phyloP scores from a whole-genome alignment of 345 rosid genomes.

The Brassica carinata region DNA sequence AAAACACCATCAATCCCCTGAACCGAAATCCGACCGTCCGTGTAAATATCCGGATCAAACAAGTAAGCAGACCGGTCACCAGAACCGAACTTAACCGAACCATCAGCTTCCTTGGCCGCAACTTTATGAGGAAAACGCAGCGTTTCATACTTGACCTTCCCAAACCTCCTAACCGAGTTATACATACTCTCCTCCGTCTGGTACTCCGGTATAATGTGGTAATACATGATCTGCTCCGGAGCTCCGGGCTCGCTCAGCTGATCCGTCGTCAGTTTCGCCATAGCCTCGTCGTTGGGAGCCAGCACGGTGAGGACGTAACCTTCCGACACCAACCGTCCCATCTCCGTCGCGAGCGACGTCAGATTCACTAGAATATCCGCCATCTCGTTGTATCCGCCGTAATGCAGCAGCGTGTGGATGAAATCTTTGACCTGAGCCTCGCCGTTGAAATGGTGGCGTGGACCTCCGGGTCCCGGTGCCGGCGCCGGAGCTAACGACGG shows the following conservation, averaged over 20 bases:
- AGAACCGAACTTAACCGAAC: constrained; percentile 87
- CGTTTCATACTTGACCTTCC: constrained; percentile 70
- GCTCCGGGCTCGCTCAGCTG: constrained; percentile 82
- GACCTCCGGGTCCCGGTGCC: constrained; percentile 84
- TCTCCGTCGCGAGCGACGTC: constrained; percentile 71
- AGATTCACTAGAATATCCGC: constrained; percentile 75
- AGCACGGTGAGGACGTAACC: constrained; percentile 75
- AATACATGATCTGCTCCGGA: constrained; percentile 75
- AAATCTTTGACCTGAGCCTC: constrained; percentile 75
- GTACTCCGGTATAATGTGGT: constrained; percentile 78
- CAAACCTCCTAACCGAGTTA: constrained; percentile 73
- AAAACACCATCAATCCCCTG: constrained; percentile 83
- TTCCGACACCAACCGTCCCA: constrained; percentile 75
- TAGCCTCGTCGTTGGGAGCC: constrained; percentile 85
- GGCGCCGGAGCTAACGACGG: constrained; percentile 82
- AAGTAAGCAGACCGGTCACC: constrained; percentile 78
- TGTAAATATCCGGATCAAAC: constrained; percentile 90
- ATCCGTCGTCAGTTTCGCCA: constrained; percentile 75
- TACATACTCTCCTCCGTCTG: constrained; percentile 90
- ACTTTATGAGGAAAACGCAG: constrained; percentile 75
- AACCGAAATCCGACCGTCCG: constrained; percentile 80
- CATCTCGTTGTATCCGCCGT: constrained; percentile 87
- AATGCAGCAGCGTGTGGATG: constrained; percentile 64
- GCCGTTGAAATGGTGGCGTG: constrained; percentile 67
- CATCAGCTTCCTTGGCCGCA: constrained; percentile 86